Evolutionary conservation across 2,329 filamentous ascomycete species (phyloP).

Genomic region (Beauveria australis): DNA sequence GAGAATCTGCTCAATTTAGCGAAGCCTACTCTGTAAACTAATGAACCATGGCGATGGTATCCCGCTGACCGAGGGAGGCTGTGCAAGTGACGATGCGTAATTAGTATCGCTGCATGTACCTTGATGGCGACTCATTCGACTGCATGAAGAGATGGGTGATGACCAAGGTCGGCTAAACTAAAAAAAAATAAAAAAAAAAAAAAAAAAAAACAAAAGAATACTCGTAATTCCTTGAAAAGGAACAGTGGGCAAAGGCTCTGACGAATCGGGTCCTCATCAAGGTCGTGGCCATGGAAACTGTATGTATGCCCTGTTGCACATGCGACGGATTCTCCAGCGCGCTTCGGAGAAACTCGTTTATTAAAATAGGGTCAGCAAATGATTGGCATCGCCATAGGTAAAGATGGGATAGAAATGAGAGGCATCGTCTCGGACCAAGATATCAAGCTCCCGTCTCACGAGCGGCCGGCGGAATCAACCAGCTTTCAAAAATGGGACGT

Average conservation of each 20-base stretch:
- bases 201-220: no score
- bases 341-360: background rate
- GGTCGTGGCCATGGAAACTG: background rate
- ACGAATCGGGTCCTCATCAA: background rate
- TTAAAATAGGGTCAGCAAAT: background rate
- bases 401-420: no score
- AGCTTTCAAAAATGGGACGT: background rate
- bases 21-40: background rate
- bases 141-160: background rate
- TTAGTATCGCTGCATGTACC: background rate
- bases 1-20: background rate
- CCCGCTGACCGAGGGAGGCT: background rate
- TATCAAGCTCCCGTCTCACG: no score
- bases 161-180: no score
- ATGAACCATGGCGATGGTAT: no score
- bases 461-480: background rate
- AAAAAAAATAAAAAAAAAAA: no score
- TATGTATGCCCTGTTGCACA: background rate
- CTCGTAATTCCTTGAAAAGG: background rate
- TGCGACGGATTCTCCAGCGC: background rate
- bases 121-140: background rate
- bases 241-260: background rate
- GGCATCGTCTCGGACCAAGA: no score
- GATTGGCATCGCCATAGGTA: background rate
- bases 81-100: background rate